Conservation (phyloP, 2,329 filamentous ascomycete genomes). For the Colletotrichum karsti region DNA sequence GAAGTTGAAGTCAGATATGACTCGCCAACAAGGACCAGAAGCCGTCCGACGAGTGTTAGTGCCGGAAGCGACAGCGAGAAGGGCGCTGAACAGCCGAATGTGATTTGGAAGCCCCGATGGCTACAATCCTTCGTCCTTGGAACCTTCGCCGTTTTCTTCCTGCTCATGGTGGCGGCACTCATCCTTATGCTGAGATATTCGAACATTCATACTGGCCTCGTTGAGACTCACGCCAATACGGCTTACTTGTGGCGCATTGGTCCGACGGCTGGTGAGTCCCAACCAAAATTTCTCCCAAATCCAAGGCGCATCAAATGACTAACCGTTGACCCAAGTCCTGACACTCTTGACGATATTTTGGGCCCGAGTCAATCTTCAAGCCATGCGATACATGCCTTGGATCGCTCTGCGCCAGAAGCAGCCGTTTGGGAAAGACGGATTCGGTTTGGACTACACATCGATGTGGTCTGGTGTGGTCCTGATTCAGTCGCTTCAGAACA, state of each 20-base stretch:
- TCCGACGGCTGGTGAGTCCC: not conserved
- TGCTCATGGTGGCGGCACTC: not conserved
- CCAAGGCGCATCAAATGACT: not conserved
- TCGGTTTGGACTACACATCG: conserved; percentile 1
- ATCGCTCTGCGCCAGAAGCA: not conserved
- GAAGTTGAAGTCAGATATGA: not conserved
- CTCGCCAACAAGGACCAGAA: not conserved
- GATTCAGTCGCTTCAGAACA: not conserved
- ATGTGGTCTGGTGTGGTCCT: not conserved
- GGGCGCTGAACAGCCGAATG: not conserved
- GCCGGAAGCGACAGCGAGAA: not conserved
- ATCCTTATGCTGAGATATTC: conserved; percentile 4
- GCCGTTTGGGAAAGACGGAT: not conserved
- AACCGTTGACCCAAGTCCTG: not conserved
- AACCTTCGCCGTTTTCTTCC: not conserved
- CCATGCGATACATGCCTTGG: conserved; percentile 17
- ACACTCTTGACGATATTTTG: not conserved
- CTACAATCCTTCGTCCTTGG: not conserved
- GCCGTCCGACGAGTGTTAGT: not conserved
- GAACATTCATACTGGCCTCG: not conserved
- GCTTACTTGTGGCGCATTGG: conserved; percentile 9
- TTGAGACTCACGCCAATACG: not conserved
- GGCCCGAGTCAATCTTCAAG: conserved; percentile 11
- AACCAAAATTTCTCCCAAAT: not conserved
- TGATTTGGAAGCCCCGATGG: conserved; percentile 8